A percentile compares a stretch with the other conserved stretches of the same genome.
Conservation (phyloP, 176 grass and related monocot species). For the Oryza punctata region DNA sequence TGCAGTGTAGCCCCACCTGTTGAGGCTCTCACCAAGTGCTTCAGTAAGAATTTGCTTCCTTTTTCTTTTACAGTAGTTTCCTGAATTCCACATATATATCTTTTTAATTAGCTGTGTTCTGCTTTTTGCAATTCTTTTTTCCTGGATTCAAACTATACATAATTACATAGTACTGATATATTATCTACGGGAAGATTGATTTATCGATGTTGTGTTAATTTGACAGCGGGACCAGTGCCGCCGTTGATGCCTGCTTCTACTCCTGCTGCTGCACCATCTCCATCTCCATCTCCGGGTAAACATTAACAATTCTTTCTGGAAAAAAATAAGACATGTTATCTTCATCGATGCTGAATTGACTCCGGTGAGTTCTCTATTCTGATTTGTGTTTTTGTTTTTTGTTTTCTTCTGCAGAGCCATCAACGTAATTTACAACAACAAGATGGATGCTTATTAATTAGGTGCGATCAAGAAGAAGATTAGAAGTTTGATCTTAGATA, state of each 20-base stretch:
- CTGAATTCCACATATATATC: too few relatives aligned
- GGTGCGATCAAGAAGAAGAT: not conserved
- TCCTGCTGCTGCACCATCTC: not conserved
- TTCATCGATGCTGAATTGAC: not conserved
- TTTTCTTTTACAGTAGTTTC: not conserved
- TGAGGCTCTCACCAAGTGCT: constrained; percentile 18
- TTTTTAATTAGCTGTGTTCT: not conserved
- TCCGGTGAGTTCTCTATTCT: not conserved
- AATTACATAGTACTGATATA: not conserved
- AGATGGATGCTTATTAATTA: not conserved
- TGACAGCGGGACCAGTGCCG: not conserved
- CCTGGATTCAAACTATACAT: not conserved
- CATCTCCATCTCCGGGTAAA: not conserved
- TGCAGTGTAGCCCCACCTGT: not conserved
- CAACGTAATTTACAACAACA: not conserved
- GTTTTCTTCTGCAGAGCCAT: not conserved
- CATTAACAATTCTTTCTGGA: not conserved
- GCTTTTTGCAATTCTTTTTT: not conserved
- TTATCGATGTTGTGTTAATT: not conserved
- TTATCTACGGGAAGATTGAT: not conserved
- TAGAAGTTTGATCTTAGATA: not conserved
- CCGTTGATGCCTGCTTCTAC: not conserved
- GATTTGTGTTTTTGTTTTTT: not conserved
- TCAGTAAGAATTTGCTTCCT: not conserved
- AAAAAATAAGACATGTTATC: not conserved